Evolutionary conservation across 2,329 filamentous ascomycete species (phyloP).

Genomic region (Diplodia seriata): DNA sequence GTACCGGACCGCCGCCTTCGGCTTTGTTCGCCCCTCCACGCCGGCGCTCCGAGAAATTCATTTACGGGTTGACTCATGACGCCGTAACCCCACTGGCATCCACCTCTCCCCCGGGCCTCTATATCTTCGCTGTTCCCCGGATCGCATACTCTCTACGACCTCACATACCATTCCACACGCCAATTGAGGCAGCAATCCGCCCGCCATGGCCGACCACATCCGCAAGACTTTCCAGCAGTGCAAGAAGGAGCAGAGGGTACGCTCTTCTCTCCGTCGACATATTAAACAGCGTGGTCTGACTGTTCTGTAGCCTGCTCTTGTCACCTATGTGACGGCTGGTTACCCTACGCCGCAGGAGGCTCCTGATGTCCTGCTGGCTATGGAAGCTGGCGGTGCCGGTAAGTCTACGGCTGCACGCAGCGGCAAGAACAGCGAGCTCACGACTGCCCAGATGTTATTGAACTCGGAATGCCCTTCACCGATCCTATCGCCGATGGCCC

Average conservation of each 20-base stretch:
- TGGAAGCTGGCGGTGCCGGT: conserved; percentile 94
- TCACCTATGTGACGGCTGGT: conserved; percentile 95
- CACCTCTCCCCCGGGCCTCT: conserved; percentile 13
- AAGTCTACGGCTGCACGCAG: conserved; percentile 41
- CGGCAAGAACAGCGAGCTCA: conserved; percentile 34
- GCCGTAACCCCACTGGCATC: conserved; percentile 24
- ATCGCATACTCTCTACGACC: conserved; percentile 10
- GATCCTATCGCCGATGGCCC: conserved; percentile 98
- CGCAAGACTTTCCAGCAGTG: conserved; percentile 59
- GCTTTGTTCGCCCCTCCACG: conserved; percentile 31
- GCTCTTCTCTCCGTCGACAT: not conserved
- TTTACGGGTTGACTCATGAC: conserved; percentile 33
- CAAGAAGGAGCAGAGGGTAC: conserved; percentile 57
- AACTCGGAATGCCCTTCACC: conserved; percentile 95
- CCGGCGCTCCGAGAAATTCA: conserved; percentile 30
- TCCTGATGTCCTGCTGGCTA: conserved; percentile 80
- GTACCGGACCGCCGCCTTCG: conserved; percentile 23
- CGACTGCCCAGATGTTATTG: conserved; percentile 76
- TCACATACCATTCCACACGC: not conserved
- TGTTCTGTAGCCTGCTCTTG: conserved; percentile 72
- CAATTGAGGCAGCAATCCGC: conserved; percentile 21
- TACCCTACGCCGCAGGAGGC: conserved; percentile 85
- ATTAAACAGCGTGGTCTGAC: conserved; percentile 26
- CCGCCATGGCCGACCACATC: conserved; percentile 54
- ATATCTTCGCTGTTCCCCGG: conserved; percentile 9